These are phyloP conservation scores for Candida anutae DNA, from an alignment of 1,139 yeast species.

Conservation along the genomic window DNA sequence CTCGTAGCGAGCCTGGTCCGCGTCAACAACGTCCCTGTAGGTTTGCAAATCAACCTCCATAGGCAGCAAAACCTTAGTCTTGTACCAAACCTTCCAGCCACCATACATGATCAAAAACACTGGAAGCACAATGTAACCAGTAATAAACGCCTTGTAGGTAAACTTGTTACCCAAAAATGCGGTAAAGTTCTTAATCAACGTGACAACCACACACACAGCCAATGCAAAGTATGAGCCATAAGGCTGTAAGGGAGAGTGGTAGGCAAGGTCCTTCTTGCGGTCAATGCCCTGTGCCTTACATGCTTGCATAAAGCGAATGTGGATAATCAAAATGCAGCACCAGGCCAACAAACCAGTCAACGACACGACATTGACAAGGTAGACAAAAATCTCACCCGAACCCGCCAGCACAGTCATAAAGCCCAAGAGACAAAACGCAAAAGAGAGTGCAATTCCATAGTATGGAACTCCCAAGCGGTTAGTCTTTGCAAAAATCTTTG, in stretches of 20 bases:
- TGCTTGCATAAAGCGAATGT: conserved; percentile 57
- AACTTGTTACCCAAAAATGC: conserved; percentile 52
- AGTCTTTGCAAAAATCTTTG: conserved; percentile 42
- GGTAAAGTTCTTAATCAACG: conserved; percentile 68
- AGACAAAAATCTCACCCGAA: conserved; percentile 16
- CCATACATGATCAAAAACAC: conserved; percentile 46
- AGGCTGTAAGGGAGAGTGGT: conserved; percentile 61
- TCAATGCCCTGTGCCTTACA: conserved; percentile 54
- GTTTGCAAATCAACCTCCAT: conserved; percentile 59
- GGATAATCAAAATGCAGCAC: conserved; percentile 35
- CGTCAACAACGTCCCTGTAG: conserved; percentile 58
- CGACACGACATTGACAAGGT: conserved; percentile 21
- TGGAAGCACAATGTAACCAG: conserved; percentile 75
- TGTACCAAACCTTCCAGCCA: conserved; percentile 52
- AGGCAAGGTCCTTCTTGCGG: conserved; percentile 39
- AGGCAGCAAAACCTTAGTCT: conserved; percentile 44
- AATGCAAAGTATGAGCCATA: conserved; percentile 56
- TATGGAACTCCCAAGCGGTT: conserved; percentile 62
- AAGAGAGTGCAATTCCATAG: conserved; percentile 29
- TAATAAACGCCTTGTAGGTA: conserved; percentile 57
- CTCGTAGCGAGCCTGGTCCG: conserved; percentile 53
- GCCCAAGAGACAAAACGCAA: conserved; percentile 23
- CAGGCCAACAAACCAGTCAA: conserved; percentile 23
- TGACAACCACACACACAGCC: conserved; percentile 43
- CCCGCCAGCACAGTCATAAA: conserved; percentile 18